phyloP scores from a whole-genome alignment of 805 yeast genomes.

The Starmera pachycereana region DNA sequence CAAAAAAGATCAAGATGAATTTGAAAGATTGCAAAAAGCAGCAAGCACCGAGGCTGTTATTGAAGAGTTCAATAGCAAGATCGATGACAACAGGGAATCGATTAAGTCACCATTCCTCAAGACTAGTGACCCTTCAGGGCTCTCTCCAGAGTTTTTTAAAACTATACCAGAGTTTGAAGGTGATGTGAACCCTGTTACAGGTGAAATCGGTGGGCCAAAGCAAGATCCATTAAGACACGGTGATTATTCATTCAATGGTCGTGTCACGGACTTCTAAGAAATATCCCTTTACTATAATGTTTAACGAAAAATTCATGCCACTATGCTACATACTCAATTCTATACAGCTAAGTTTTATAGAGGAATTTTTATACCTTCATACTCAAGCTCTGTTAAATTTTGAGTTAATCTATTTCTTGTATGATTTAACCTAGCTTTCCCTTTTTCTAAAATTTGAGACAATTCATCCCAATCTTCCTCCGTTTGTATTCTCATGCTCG shows the following conservation, averaged over 20 bases:
- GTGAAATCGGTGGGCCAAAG: slow-evolving; percentile 95
- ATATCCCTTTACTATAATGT: not conserved
- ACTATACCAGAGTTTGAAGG: slow-evolving; percentile 95
- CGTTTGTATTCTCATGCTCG: not conserved
- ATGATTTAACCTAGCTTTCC: slow-evolving; percentile 19
- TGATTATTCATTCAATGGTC: slow-evolving; percentile 91
- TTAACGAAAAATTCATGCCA: not conserved
- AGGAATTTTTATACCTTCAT: slow-evolving; percentile 1
- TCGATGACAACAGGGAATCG: slow-evolving; percentile 25
- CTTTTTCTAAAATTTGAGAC: slow-evolving; percentile 21
- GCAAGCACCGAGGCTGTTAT: slow-evolving; percentile 75
- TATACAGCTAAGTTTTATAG: not conserved
- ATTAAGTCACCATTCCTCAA: slow-evolving; percentile 25
- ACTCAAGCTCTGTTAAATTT: slow-evolving; percentile 14
- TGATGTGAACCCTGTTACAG: slow-evolving; percentile 83
- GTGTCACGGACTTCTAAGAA: slow-evolving; percentile 82
- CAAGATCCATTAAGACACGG: slow-evolving; percentile 91
- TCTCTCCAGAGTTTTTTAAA: slow-evolving; percentile 60
- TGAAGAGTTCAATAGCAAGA: slow-evolving; percentile 54
- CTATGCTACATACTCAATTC: not conserved
- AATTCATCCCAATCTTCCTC: slow-evolving; percentile 22
- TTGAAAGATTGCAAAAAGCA: slow-evolving; percentile 71
- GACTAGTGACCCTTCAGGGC: slow-evolving; percentile 47
- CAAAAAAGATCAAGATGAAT: slow-evolving; percentile 79
- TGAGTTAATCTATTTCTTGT: slow-evolving; percentile 9